Evolutionary conservation across 1,284 basidiomycete genomes (phyloP).

Genomic region (Coniferiporia weirii): DNA sequence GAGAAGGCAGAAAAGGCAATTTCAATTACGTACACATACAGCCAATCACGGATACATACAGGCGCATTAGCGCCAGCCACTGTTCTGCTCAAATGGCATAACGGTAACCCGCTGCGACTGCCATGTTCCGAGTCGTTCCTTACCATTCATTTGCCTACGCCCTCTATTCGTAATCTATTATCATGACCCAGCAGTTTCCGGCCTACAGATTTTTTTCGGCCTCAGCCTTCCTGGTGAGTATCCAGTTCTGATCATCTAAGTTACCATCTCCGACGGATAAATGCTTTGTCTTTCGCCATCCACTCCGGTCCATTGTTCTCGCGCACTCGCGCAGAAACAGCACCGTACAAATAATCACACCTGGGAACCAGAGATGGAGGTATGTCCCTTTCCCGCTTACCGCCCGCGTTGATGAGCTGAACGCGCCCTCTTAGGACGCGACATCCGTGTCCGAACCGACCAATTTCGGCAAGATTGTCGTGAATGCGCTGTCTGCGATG

Average conservation of each 20-base stretch:
- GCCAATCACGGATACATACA: too few relatives aligned
- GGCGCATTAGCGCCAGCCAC: too few relatives aligned
- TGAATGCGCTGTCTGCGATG: slow-evolving; percentile 47
- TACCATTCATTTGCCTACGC: too few relatives aligned
- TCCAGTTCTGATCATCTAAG: not conserved
- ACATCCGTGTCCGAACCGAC: slow-evolving; percentile 38
- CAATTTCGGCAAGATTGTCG: slow-evolving; percentile 55
- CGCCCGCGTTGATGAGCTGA: not conserved
- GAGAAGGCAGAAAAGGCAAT: not conserved
- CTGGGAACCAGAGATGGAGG: slow-evolving; percentile 18
- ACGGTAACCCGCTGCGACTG: too few relatives aligned
- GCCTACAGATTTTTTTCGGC: slow-evolving; percentile 10
- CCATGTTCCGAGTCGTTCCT: too few relatives aligned
- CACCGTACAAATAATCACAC: slow-evolving; percentile 9
- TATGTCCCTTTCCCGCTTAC: not conserved
- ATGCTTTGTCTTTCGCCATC: not conserved
- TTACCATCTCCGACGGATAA: not conserved
- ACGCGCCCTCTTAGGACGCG: slow-evolving; percentile 12
- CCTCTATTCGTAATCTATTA: not conserved
- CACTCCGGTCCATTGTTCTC: not conserved
- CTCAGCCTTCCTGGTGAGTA: slow-evolving; percentile 14
- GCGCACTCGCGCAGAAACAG: slow-evolving; percentile 8
- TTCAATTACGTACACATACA: too few relatives aligned
- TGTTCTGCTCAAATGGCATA: too few relatives aligned
- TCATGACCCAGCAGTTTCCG: not conserved